phyloP scores from a whole-genome alignment of 2,329 filamentous ascomycete genomes.

The Xylaria hypoxylon region DNA sequence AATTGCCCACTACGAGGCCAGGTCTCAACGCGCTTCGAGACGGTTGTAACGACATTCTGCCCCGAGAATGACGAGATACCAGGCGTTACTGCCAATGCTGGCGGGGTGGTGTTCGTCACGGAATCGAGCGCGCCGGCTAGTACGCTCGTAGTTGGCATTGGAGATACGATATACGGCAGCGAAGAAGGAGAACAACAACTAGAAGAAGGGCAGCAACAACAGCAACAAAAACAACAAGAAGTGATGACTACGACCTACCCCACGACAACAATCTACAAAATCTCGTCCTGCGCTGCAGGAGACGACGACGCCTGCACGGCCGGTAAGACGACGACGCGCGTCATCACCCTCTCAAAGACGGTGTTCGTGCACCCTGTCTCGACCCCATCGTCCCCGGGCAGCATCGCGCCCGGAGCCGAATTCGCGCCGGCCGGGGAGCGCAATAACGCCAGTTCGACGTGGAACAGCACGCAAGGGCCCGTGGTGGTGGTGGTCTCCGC shows the following conservation, averaged over 20 bases:
- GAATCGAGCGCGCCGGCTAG: constrained; percentile 2
- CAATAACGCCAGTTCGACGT: neutral
- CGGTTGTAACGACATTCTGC: constrained; percentile 44
- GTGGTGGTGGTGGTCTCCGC: neutral
- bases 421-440: neutral
- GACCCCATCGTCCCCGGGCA: neutral
- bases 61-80: constrained; percentile 28
- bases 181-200: too few relatives aligned
- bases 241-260: constrained; percentile 36
- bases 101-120: neutral
- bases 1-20: constrained; percentile 33
- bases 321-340: constrained; percentile 40
- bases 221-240: neutral
- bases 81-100: neutral
- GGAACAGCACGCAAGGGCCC: neutral
- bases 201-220: neutral
- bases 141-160: neutral
- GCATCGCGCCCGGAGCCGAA: neutral
- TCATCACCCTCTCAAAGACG: constrained; percentile 41
- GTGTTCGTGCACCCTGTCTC: constrained; percentile 24
- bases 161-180: neutral
- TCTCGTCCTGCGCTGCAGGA: constrained; percentile 45
- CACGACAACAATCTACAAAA: constrained; percentile 36
- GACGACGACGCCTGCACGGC: constrained; percentile 30
- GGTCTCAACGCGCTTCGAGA: constrained; percentile 39